Evolutionary conservation across 441 rosid genomes (phyloP).

Genomic region (Jatropha podagrica): DNA sequence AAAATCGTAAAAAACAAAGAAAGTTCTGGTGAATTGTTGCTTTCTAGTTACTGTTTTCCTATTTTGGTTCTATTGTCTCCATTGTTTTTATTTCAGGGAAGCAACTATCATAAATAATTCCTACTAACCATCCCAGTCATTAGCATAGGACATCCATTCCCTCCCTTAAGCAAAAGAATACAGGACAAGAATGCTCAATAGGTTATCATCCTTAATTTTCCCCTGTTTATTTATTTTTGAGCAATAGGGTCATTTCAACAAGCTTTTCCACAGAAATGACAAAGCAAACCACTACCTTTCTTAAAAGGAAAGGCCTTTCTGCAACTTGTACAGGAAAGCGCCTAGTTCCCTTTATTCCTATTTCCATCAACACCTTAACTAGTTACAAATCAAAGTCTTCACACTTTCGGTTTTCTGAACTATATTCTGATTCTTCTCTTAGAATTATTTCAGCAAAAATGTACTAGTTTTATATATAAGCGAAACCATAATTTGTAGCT

Average conservation of each 20-base stretch:
- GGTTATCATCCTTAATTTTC: too few species aligned
- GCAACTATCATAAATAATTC: not conserved
- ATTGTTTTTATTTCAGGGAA: slow-evolving; percentile 7
- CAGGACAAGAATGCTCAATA: slow-evolving; percentile 1
- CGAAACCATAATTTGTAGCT: slow-evolving; percentile 15
- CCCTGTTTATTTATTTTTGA: not conserved
- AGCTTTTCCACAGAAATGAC: slow-evolving; percentile 29
- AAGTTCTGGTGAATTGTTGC: not conserved
- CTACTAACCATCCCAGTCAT: slow-evolving; percentile 13
- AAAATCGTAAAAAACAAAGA: slow-evolving; percentile 5
- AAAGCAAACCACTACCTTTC: slow-evolving; percentile 33
- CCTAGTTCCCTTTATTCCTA: slow-evolving; percentile 36
- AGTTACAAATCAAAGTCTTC: slow-evolving; percentile 23
- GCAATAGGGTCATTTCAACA: slow-evolving; percentile 22
- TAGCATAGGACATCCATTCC: slow-evolving; percentile 23
- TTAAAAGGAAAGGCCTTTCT: slow-evolving; percentile 23
- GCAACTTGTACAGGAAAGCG: slow-evolving; percentile 38
- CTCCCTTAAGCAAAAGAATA: slow-evolving; percentile 10
- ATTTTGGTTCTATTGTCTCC: not conserved
- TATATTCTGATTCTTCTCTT: slow-evolving; percentile 45
- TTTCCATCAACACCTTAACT: slow-evolving; percentile 29
- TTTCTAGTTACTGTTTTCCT: slow-evolving; percentile 7
- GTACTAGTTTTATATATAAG: not conserved
- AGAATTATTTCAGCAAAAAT: slow-evolving; percentile 17
- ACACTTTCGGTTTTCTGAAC: slow-evolving; percentile 38